Evolutionary conservation across 352 stramenopile genomes (phyloP).

Genomic region (Pythium vanterpoolii): DNA sequence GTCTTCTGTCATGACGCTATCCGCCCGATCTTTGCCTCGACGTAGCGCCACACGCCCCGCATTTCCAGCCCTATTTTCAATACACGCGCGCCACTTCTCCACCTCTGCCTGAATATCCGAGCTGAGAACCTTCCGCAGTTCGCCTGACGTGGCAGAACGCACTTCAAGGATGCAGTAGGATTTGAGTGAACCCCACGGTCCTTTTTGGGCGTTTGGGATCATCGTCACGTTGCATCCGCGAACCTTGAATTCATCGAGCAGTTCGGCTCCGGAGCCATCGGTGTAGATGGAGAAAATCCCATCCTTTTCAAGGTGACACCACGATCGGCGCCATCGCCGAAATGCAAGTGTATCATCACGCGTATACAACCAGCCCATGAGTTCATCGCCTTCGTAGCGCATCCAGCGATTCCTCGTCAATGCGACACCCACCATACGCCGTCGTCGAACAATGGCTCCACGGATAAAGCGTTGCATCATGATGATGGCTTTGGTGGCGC

Average conservation of each 20-base stretch:
- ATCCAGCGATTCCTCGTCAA: conserved; percentile 54
- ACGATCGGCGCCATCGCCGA: conserved; percentile 75
- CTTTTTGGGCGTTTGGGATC: conserved; percentile 42
- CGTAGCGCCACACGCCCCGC: conserved; percentile 26
- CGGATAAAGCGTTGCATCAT: conserved; percentile 81
- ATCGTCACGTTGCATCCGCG: conserved; percentile 65
- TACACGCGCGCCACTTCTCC: conserved; percentile 68
- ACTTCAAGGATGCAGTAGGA: conserved; percentile 55
- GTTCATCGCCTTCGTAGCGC: conserved; percentile 54
- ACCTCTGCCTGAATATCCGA: conserved; percentile 53
- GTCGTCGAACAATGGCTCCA: conserved; percentile 61
- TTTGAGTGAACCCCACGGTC: conserved; percentile 42
- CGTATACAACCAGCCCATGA: conserved; percentile 83
- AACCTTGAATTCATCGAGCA: conserved; percentile 67
- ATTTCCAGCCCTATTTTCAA: conserved; percentile 53
- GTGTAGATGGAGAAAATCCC: conserved; percentile 68
- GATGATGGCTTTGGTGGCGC: conserved; percentile 67
- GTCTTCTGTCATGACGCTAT: conserved; percentile 18
- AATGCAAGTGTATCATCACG: conserved; percentile 83
- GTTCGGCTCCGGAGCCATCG: conserved; percentile 60
- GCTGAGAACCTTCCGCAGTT: conserved; percentile 61
- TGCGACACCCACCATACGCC: conserved; percentile 58
- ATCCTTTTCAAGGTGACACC: conserved; percentile 74
- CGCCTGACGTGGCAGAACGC: conserved; percentile 33
- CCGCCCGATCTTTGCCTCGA: conserved; percentile 5